phyloP scores from a whole-genome alignment of 2,329 filamentous ascomycete genomes.

The Fusarium temperatum region DNA sequence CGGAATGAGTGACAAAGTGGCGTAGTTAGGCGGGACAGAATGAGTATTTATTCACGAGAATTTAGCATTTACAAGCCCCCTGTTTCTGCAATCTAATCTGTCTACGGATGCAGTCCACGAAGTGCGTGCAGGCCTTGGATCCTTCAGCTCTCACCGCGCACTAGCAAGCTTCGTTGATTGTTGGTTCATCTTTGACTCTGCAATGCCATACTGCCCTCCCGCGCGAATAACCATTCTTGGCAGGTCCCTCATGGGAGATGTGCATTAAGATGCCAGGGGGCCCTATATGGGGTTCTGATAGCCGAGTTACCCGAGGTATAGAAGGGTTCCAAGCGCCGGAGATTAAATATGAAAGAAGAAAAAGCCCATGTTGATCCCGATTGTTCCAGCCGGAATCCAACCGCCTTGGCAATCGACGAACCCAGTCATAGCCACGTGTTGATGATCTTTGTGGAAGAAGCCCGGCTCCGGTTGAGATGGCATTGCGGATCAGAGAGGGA shows the following conservation, averaged over 20 bases:
- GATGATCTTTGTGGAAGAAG: not conserved
- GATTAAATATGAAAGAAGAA: slow-evolving; percentile 6
- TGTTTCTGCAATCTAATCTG: not conserved
- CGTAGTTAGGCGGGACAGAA: not conserved
- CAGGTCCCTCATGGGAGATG: not conserved
- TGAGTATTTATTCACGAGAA: slow-evolving; percentile 3
- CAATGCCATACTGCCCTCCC: not conserved
- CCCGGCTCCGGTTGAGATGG: not conserved
- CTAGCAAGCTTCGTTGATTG: slow-evolving; percentile 1
- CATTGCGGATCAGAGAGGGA: not conserved
- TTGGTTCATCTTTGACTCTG: not conserved
- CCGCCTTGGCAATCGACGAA: not conserved
- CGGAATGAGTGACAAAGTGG: slow-evolving; percentile 3
- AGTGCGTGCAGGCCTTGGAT: not conserved
- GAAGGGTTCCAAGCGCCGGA: not conserved
- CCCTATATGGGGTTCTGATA: not conserved
- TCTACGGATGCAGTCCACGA: not conserved
- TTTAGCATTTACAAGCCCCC: not conserved
- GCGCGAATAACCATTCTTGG: not conserved
- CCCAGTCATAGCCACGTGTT: not conserved
- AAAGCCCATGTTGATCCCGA: not conserved
- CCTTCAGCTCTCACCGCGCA: not conserved
- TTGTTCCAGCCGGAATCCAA: not conserved
- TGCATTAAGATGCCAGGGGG: not conserved
- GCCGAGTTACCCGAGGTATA: not conserved